Evolutionary conservation across 2,329 filamentous ascomycete genomes (phyloP), one percentile per base, ranked within the genome.

Genomic region (Claviceps purpurea): DNA sequence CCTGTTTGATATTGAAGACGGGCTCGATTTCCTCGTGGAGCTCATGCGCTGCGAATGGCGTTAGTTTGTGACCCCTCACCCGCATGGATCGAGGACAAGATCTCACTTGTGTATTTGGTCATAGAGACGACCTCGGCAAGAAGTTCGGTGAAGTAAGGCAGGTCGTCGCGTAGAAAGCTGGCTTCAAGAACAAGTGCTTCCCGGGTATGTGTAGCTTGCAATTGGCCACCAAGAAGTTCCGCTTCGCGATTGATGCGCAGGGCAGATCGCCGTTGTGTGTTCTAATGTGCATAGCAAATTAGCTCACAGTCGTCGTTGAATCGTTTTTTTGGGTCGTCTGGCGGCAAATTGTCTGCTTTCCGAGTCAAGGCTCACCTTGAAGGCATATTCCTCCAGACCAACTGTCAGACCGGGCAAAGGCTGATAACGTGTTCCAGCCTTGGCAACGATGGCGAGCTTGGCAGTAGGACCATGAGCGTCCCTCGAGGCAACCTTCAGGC

Each of bases 71-170:
- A 26, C 16, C 1, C 50, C 48, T 30, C 38, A 51, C 50, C 39
- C 52, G 40, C 56, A 69, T 47, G 30, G n/a, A 24, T 18, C 43
- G 38, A 30, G 20, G 47, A 44, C 38, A 24, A 42, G 11, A 22
- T 60, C 81, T 72, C 72, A 86, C 82, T 76, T 58, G 83, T 82
- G 70, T 88, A 98, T 73, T 89, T 93, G 61, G 91, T 95, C 72
- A 87, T 76, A 56, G 85, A 83, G 64, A 93, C 78, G 63, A 96
- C 87, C 77, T 98, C 94, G 65, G 85, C 89, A 61, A 98, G 80
- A 59, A 98, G 79, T 77, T 98, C 93, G 64, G 89, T 82, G 70
- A 95, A 98, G 81, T 97, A 98, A 61, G 93, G 93, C 60, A 98
- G 82, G 69, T 98, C 90, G 68, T 93, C 84, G 68, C 89, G 84